Percentiles rank a stretch among this genome's conserved stretches.
These are phyloP conservation scores for Gryganskiella cystojenkinii DNA, from an alignment of 192 early-diverging fungal species.

Conservation along the genomic window DNA sequence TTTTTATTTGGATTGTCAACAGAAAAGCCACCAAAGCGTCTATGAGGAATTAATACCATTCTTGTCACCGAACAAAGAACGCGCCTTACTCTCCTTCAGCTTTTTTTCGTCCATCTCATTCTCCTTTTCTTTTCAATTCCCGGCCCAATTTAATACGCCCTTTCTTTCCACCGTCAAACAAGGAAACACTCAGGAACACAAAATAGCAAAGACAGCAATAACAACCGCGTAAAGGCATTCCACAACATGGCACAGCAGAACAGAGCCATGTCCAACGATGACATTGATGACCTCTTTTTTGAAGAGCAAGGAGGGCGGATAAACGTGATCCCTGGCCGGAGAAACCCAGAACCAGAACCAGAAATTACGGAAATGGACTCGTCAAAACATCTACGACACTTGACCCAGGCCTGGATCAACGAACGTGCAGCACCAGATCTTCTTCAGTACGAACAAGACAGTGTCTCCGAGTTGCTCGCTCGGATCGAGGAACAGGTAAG, in stretches of 20 bases:
- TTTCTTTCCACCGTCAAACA: no score
- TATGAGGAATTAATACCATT: not conserved
- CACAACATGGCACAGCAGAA: not conserved
- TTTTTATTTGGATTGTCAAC: no score
- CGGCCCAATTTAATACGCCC: no score
- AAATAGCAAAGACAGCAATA: not conserved
- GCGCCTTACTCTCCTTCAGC: no score
- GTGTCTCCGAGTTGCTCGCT: constrained; percentile 62
- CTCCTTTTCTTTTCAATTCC: not conserved
- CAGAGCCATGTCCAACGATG: constrained; percentile 13
- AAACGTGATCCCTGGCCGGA: no score
- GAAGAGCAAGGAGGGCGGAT: no score
- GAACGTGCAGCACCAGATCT: constrained; percentile 76
- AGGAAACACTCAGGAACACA: no score
- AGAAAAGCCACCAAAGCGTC: no score
- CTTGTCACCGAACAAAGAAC: not conserved
- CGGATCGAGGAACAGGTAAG: constrained; percentile 67
- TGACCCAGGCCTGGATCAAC: constrained; percentile 75
- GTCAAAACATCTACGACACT: constrained; percentile 50
- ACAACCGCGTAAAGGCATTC: not conserved
- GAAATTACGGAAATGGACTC: not conserved
- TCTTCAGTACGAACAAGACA: constrained; percentile 58
- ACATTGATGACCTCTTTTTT: constrained; percentile 10
- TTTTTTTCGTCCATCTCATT: not conserved
- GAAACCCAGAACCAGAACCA: constrained; percentile 15